Conservation (phyloP, 805 yeast genomes). For the Starmerella bombi region DNA sequence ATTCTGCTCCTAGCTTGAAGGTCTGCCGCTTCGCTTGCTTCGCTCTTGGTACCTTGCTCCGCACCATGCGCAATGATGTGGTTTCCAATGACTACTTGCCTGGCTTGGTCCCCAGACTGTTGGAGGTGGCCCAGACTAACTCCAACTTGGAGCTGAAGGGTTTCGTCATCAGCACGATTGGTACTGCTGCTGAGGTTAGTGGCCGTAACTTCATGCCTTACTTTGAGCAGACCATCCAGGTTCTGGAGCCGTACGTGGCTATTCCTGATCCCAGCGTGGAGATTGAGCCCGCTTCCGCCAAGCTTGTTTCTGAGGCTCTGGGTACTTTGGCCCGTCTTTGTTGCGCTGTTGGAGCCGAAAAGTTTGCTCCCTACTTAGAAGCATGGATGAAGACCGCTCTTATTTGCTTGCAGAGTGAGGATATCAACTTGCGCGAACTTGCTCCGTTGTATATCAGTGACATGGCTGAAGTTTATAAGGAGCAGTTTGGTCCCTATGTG, state of each 20-base stretch:
- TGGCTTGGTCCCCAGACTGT: slow-evolving; percentile 79
- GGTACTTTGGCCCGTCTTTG: slow-evolving; percentile 93
- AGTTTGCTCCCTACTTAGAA: slow-evolving; percentile 73
- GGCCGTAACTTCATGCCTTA: slow-evolving; percentile 80
- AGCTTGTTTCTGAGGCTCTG: slow-evolving; percentile 79
- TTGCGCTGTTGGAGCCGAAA: slow-evolving; percentile 86
- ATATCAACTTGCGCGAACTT: slow-evolving; percentile 81
- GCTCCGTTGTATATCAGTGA: slow-evolving; percentile 87
- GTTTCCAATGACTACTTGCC: slow-evolving; percentile 63
- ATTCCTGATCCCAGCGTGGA: slow-evolving; percentile 49
- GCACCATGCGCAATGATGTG: slow-evolving; percentile 79
- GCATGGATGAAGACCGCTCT: slow-evolving; percentile 84
- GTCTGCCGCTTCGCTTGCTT: slow-evolving; percentile 82
- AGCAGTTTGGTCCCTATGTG: slow-evolving; percentile 76
- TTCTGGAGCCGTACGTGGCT: slow-evolving; percentile 65
- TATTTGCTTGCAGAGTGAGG: slow-evolving; percentile 58
- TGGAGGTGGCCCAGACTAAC: slow-evolving; percentile 68
- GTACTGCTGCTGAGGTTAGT: slow-evolving; percentile 92
- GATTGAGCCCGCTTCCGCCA: slow-evolving; percentile 50
- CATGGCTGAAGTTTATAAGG: slow-evolving; percentile 89
- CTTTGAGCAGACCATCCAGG: slow-evolving; percentile 67
- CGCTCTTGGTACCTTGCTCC: slow-evolving; percentile 84
- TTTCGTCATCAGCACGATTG: slow-evolving; percentile 79
- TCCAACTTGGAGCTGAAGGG: slow-evolving; percentile 40
- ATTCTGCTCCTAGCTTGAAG: slow-evolving; percentile 66